Evolutionary conservation across 2,329 filamentous ascomycete species (phyloP).

Genomic region (Aspergillus sp.): DNA sequence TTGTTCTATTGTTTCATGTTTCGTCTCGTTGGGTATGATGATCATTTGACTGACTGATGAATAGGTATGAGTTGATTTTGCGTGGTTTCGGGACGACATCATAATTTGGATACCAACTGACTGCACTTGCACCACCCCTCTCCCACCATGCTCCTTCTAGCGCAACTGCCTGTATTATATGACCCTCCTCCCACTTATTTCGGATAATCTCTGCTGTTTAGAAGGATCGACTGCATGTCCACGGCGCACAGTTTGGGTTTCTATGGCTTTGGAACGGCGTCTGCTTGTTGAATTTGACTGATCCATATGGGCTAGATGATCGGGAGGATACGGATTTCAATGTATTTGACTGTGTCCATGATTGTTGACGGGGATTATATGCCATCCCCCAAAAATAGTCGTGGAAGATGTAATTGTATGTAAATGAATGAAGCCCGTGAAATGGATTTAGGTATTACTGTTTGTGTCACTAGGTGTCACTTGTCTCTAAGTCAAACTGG

Average conservation of each 20-base stretch:
- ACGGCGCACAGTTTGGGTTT: neutral
- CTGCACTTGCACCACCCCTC: neutral
- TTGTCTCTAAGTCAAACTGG: no score
- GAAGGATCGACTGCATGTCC: conserved; percentile 1
- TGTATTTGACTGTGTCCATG: no score
- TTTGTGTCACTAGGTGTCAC: no score
- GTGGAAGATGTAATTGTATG: no score
- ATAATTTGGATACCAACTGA: conserved; percentile 6
- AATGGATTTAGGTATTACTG: no score
- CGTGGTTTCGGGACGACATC: conserved; percentile 30
- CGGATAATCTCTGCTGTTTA: neutral
- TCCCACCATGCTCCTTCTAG: neutral
- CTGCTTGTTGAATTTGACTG: neutral
- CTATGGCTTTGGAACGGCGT: neutral
- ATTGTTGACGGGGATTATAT: no score
- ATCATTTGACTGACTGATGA: conserved; percentile 28
- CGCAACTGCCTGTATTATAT: conserved; percentile 3
- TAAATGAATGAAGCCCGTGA: no score
- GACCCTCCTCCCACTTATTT: neutral
- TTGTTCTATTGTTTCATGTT: conserved; percentile 1
- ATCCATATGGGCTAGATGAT: neutral
- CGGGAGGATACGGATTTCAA: neutral
- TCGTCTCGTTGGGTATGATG: conserved; percentile 12
- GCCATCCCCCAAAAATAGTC: no score
- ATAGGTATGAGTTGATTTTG: conserved; percentile 31